Evolutionary conservation across 805 yeast species (phyloP).

Genomic region (Brettanomyces bruxellensis): DNA sequence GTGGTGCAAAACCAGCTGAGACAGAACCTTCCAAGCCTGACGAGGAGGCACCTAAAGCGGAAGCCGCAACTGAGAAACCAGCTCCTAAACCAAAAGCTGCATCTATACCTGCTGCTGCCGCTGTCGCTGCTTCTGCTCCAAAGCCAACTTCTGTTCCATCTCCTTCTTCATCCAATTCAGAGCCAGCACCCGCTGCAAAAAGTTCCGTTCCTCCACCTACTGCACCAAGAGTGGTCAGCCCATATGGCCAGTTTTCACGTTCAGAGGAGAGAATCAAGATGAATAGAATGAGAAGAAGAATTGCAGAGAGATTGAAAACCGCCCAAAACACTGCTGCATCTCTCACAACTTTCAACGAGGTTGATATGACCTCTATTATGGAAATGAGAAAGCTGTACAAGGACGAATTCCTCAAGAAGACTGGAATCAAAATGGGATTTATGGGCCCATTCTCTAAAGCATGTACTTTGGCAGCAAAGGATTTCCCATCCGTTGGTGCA

Average conservation of each 20-base stretch:
- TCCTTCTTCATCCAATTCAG: constrained; percentile 20
- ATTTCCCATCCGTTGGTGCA: constrained; percentile 91
- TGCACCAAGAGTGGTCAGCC: constrained; percentile 18
- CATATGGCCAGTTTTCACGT: constrained; percentile 59
- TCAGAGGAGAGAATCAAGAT: constrained; percentile 87
- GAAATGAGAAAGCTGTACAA: constrained; percentile 94
- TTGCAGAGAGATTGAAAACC: constrained; percentile 98
- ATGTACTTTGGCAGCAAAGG: constrained; percentile 84
- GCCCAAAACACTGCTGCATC: constrained; percentile 99
- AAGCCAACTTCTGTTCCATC: constrained; percentile 22
- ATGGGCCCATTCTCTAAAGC: constrained; percentile 99
- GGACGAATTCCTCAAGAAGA: constrained; percentile 90
- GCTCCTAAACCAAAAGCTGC: constrained; percentile 25
- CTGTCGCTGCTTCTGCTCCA: constrained; percentile 17
- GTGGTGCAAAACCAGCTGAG: constrained; percentile 30
- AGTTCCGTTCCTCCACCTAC: constrained; percentile 16
- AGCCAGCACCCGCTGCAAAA: constrained; percentile 18
- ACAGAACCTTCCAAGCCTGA: constrained; percentile 20
- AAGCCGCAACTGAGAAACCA: constrained; percentile 16
- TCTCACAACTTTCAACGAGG: constrained; percentile 95
- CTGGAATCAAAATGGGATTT: constrained; percentile 93
- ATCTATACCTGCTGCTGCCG: constrained; percentile 18
- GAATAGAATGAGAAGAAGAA: constrained; percentile 99
- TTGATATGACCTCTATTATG: constrained; percentile 86
- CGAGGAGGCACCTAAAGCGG: constrained; percentile 13